A percentile compares a stretch with the other conserved stretches of the same genome.
phyloP scores from a whole-genome alignment of 2,329 filamentous ascomycete genomes.

The Fusarium sp. region DNA sequence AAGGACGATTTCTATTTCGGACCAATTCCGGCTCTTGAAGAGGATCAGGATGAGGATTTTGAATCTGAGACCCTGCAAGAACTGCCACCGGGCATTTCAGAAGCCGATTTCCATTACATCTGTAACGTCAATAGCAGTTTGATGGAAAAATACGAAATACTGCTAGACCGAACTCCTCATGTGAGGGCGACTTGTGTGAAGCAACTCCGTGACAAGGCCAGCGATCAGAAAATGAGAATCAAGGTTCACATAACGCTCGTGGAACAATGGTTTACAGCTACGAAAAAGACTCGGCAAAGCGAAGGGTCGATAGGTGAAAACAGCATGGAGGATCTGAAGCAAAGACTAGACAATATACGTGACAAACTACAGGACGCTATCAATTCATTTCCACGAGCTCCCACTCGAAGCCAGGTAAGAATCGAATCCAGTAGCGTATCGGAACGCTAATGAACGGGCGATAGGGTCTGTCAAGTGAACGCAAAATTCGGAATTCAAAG shows the following conservation, averaged over 20 bases:
- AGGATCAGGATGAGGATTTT: neutral
- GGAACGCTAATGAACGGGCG: neutral
- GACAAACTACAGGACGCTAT: neutral
- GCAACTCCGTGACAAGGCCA: neutral
- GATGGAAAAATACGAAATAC: neutral
- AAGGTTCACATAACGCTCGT: neutral
- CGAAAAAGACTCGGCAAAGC: neutral
- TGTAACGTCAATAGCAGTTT: neutral
- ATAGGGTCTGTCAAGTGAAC: neutral
- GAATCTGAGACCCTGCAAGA: neutral
- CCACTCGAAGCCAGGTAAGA: neutral
- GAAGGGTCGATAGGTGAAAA: neutral
- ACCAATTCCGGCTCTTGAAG: neutral
- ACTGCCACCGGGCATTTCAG: neutral
- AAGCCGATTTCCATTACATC: neutral
- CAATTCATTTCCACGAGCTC: neutral
- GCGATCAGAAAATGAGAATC: neutral
- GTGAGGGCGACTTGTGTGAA: neutral
- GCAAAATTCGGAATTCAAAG: neutral
- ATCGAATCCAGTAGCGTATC: no score
- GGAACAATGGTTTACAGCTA: neutral
- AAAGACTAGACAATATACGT: neutral
- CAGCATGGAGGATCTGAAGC: neutral
- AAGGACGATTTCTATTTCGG: conserved; percentile 2
- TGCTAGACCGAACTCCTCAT: neutral